phyloP scores from a whole-genome alignment of 1,284 basidiomycete genomes.

The Cryptococcus amylolentus region DNA sequence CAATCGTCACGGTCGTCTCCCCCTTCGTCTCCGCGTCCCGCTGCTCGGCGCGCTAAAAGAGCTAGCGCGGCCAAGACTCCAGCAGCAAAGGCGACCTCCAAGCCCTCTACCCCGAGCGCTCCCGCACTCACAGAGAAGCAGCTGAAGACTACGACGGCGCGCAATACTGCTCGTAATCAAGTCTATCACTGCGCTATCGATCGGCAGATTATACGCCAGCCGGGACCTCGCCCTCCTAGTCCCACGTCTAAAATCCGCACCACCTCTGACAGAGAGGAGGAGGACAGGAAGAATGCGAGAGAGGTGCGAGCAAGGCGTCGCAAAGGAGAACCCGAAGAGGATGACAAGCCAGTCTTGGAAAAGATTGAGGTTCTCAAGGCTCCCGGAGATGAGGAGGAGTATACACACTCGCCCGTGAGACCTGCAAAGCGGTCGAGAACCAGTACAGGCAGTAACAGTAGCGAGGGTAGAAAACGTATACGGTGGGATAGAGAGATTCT shows the following conservation, averaged over 20 bases:
- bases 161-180: constrained; percentile 44
- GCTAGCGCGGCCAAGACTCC: constrained; percentile 11
- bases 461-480: constrained; percentile 56
- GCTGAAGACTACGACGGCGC: constrained; percentile 36
- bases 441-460: constrained; percentile 10
- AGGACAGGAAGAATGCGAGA: constrained; percentile 61
- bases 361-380: constrained; percentile 49
- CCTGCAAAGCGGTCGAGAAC: constrained; percentile 37
- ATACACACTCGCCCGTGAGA: constrained; percentile 58
- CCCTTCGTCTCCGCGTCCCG: constrained; percentile 4
- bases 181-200: constrained; percentile 48
- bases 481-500: constrained; percentile 71
- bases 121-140: constrained; percentile 38
- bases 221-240: constrained; percentile 70
- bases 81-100: not conserved
- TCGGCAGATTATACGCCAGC: constrained; percentile 59
- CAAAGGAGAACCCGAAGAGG: constrained; percentile 49
- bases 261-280: constrained; percentile 64
- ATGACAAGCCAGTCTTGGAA: constrained; percentile 45
- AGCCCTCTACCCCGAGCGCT: not conserved
- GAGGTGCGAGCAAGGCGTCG: constrained; percentile 65
- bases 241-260: constrained; percentile 71
- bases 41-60: constrained; percentile 17
- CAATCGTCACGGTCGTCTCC: not conserved
- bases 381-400: constrained; percentile 78